Base-by-base conservation (phyloP, 1,284 basidiomycete genomes). In the Apiotrichum sp. region DNA sequence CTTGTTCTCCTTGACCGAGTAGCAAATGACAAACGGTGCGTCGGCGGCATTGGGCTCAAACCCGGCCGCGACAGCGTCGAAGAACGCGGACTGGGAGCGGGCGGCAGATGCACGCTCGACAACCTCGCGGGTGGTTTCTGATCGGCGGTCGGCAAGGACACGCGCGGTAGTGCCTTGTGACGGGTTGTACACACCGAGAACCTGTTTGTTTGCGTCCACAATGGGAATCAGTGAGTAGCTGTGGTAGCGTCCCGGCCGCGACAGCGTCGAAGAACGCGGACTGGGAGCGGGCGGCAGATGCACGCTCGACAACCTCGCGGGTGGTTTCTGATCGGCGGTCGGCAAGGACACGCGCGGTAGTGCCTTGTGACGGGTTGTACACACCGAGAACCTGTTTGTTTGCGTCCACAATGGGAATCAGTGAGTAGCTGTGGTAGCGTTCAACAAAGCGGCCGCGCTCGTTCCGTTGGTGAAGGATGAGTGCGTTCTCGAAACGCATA, bases 191-290 rank as follows among this genome's bases (percentile, higher is more conserved):
- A 64, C 35, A 11, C 62, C 60, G 4, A 55, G 31, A 2, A 63
- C 56, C 31, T 61, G 47, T 6, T 65, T 61, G 32, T 44, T 22
- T 9, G 16, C 11, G 22, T 50, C 63, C 3, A 46, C 43, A 43
- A 74, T 68, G 6, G 72, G 72, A 3, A 69, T 63, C 29, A 63
- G 68, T 41, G 69, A 62, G 65, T 65, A 74, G 31, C 62, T 61
- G 34, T 70, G 69, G 50, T 74, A 72, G 10, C 58, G 50, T 53
- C 73, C 72, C 63, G 2, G 55, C 54, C 0, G 47, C 49, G n/a
- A 67, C 55, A 3, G 49, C 55, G 4, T 55, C 45, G 44, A 44
- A 65, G 34, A 55, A 62, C 6, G 62, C 60, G 0, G 35, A 31
- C 33, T 39, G 13, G 3, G 48, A 60, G 9, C 62, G n/a, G n/a